phyloP scores from a whole-genome alignment of 345 rosid genomes.

The Mangifera indica region DNA sequence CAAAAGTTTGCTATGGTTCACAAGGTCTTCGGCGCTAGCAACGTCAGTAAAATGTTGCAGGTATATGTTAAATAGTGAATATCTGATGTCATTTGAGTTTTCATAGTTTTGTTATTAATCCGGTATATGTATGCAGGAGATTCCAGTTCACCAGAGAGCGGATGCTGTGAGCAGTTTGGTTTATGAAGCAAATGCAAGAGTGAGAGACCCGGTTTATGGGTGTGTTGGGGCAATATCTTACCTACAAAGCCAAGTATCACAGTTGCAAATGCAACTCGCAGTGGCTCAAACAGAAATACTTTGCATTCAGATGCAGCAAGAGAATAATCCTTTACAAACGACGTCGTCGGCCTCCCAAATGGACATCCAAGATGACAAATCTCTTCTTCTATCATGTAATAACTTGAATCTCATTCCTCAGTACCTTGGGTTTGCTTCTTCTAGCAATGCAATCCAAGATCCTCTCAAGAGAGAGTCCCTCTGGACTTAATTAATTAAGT shows the following conservation, averaged over 20 bases:
- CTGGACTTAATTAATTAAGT: constrained; percentile 42
- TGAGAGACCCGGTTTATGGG: constrained; percentile 82
- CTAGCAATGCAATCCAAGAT: constrained; percentile 60
- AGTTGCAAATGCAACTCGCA: constrained; percentile 79
- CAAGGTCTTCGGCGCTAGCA: constrained; percentile 87
- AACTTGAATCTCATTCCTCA: constrained; percentile 40
- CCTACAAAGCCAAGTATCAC: constrained; percentile 76
- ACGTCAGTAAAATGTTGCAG: constrained; percentile 89
- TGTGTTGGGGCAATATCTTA: constrained; percentile 81
- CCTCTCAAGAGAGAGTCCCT: constrained; percentile 72
- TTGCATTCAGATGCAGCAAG: constrained; percentile 76
- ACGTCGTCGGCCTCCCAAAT: constrained; percentile 13
- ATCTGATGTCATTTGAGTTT: background rate
- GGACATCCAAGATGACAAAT: constrained; percentile 42
- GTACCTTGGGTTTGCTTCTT: constrained; percentile 50
- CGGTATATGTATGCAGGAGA: constrained; percentile 43
- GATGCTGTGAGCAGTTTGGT: constrained; percentile 83
- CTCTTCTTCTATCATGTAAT: constrained; percentile 37
- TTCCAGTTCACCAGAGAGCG: constrained; percentile 71
- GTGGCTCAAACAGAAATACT: constrained; percentile 79
- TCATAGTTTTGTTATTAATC: too few species aligned
- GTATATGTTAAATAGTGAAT: constrained; percentile 24
- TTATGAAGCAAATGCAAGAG: constrained; percentile 77
- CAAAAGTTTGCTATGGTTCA: constrained; percentile 82
- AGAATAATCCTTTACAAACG: constrained; percentile 27